A percentile compares a stretch with the other conserved stretches of the same genome.
phyloP scores from a whole-genome alignment of 305 asterid genomes.

The Plantago coronopus region DNA sequence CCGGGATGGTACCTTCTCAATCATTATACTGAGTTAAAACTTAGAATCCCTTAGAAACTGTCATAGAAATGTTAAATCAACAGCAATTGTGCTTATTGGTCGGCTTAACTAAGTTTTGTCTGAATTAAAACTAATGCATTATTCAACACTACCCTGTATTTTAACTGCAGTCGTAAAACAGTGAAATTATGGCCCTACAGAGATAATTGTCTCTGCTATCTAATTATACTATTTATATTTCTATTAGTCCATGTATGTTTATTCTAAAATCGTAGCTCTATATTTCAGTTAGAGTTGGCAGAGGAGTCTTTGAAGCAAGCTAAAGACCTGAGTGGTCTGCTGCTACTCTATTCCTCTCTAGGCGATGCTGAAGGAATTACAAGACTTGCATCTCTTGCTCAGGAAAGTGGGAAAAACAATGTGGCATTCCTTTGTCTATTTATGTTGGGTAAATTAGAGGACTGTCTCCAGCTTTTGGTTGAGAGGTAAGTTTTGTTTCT shows the following conservation, averaged over 20 bases:
- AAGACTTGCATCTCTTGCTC: constrained; percentile 63
- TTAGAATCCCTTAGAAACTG: no score
- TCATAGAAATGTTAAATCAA: no score
- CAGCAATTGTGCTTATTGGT: no score
- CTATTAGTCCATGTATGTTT: constrained; percentile 12
- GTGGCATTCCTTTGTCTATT: constrained; percentile 79
- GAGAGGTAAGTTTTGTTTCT: constrained; percentile 49
- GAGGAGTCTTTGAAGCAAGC: constrained; percentile 91
- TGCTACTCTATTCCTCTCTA: constrained; percentile 74
- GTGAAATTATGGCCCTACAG: constrained; percentile 3
- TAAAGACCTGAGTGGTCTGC: constrained; percentile 78
- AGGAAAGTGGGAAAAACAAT: constrained; percentile 81
- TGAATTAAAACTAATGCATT: no score
- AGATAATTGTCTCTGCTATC: background rate
- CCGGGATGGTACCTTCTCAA: constrained; percentile 69
- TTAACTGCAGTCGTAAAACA: background rate
- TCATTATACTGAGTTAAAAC: constrained; percentile 15
- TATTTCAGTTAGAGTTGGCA: constrained; percentile 80
- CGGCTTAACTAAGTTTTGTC: no score
- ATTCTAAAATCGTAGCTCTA: constrained; percentile 9
- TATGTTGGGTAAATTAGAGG: constrained; percentile 80
- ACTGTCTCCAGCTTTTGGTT: constrained; percentile 71
- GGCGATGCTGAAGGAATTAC: constrained; percentile 78
- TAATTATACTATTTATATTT: background rate
- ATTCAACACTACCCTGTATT: background rate